A percentile compares a stretch with the other conserved stretches of the same genome.
Evolutionary conservation across 139 green algal species (phyloP).

Genomic region (Chlorella vulgaris): DNA sequence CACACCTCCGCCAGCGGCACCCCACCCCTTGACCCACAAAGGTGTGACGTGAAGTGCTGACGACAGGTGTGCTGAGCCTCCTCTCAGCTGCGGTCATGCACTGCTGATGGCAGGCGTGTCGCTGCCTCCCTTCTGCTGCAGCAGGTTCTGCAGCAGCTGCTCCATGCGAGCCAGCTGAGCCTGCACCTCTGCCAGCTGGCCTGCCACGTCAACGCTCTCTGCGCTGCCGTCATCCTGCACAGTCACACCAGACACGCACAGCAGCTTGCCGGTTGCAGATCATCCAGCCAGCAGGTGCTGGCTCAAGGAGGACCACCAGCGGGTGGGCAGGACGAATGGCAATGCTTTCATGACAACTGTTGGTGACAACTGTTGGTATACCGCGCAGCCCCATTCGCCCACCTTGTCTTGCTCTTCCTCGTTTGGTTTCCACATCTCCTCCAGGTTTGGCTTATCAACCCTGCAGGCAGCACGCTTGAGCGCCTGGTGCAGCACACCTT

Average conservation of each 20-base stretch:
- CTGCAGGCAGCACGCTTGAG: neutral
- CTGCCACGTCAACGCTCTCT: neutral
- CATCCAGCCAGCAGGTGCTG: too few relatives aligned
- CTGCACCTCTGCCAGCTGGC: slow-evolving; percentile 18
- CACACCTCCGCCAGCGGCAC: too few relatives aligned
- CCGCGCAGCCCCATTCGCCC: too few relatives aligned
- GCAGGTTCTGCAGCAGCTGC: slow-evolving; percentile 4
- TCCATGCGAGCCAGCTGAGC: slow-evolving; percentile 24
- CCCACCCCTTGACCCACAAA: too few relatives aligned
- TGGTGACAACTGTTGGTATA: neutral
- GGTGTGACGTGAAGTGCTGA: too few relatives aligned
- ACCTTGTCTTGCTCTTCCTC: neutral
- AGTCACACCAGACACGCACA: neutral
- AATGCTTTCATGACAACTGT: neutral
- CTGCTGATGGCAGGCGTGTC: neutral
- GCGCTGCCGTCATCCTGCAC: neutral
- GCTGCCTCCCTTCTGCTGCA: neutral
- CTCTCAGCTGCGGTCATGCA: too few relatives aligned
- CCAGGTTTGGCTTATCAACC: slow-evolving; percentile 24
- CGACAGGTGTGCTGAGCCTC: too few relatives aligned
- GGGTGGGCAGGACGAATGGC: neutral
- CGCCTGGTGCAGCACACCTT: neutral
- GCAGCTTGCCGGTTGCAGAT: neutral
- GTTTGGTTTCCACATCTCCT: neutral
- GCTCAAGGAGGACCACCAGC: neutral